A percentile compares a stretch with the other conserved stretches of the same genome.
phyloP scores from a whole-genome alignment of 805 yeast species.

The Dipodascus albidus region DNA sequence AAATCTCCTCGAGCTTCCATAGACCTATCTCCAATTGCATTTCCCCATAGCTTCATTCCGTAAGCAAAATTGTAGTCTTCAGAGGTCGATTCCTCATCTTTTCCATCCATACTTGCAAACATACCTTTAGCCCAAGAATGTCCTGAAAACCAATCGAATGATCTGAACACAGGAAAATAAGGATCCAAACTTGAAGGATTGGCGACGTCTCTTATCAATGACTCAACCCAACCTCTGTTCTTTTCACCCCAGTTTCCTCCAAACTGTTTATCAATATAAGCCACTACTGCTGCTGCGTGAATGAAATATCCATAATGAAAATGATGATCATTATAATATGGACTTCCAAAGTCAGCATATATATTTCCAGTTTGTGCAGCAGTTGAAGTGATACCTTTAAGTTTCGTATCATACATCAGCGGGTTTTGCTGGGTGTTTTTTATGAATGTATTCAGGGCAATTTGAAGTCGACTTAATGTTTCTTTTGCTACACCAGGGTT shows the following conservation, averaged over 20 bases:
- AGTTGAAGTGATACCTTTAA: constrained; percentile 31
- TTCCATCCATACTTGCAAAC: constrained; percentile 53
- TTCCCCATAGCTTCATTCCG: constrained; percentile 65
- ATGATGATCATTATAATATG: constrained; percentile 75
- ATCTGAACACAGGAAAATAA: constrained; percentile 56
- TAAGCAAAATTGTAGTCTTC: constrained; percentile 68
- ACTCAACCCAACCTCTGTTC: constrained; percentile 47
- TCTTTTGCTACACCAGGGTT: constrained; percentile 40
- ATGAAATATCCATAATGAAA: constrained; percentile 81
- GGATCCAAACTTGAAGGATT: constrained; percentile 42
- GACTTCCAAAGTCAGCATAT: constrained; percentile 60
- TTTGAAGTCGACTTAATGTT: constrained; percentile 47
- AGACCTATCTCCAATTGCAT: constrained; percentile 39
- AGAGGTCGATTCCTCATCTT: constrained; percentile 60
- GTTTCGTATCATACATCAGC: constrained; percentile 63
- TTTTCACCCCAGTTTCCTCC: constrained; percentile 42
- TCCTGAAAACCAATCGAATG: constrained; percentile 64
- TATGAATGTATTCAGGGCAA: constrained; percentile 60
- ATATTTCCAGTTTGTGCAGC: constrained; percentile 26
- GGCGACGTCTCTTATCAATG: constrained; percentile 55
- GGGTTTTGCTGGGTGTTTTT: constrained; percentile 61
- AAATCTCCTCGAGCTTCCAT: constrained; percentile 50
- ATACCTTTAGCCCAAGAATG: constrained; percentile 76
- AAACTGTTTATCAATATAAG: constrained; percentile 39
- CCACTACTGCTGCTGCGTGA: constrained; percentile 73